Base-by-base conservation (phyloP, 2,329 filamentous ascomycete species). In the Fusarium udum region DNA sequence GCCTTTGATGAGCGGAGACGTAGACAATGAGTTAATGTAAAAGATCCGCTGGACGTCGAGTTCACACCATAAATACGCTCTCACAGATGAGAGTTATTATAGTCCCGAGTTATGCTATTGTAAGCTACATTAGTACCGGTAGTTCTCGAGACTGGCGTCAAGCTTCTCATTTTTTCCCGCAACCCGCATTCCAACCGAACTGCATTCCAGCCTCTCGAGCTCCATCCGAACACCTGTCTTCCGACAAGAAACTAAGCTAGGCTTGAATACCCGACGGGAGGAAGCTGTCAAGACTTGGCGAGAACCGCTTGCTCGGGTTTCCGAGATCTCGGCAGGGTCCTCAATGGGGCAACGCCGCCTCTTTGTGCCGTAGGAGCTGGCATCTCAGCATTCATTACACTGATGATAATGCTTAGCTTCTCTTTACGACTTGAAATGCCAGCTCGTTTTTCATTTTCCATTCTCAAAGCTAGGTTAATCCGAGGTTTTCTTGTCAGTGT, bases 331-430 rank as follows among this genome's bases (percentile, higher is more conserved):
- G 45, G 55, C 61, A 68, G 49, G 51, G 59, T 68, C 62, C 53
- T 65, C n/a, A 26, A 51, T 72, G 63, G 64, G 64, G 62, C 63
- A 61, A 65, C 65, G 56, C 58, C 48, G 53, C 61, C 57, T 69
- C 42, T n/a, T 42, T 15, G 26, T 37, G 26, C 26, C 12, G 32
- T 31, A 12, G 10, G 34, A 15, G 14, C 37, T 39, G 20, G 24
- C 24, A 37, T 34, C n/a, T 36, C 24, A 28, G 20, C 20, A 32
- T 42, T 43, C 12, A 31, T 24, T n/a, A 36, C 10, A 26, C n/a
- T 34, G 43, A 36, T 31, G 22, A 32, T 26, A 14, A 34, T 52
- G 22, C 31, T 36, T 52, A 18, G 32, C n/a, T 36, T 45, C 31
- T 26, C 16, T 28, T 28, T 26, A 49, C 34, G 14, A 16, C 20